phyloP scores from a whole-genome alignment of 805 yeast species.

The Candida hungchunana region DNA sequence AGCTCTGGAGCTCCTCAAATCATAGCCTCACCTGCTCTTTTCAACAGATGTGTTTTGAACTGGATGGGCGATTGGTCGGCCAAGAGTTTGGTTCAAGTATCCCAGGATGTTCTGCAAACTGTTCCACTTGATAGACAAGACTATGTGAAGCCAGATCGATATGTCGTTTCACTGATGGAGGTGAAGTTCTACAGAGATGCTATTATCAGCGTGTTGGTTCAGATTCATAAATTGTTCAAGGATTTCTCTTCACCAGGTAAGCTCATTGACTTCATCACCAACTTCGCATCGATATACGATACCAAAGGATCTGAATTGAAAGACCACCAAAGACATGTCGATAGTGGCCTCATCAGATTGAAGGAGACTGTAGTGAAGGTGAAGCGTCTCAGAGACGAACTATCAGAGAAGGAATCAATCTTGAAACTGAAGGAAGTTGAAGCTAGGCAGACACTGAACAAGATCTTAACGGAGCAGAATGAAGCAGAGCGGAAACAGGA shows the following conservation, averaged over 20 bases:
- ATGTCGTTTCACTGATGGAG: too few relatives aligned
- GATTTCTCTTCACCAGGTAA: conserved; percentile 45
- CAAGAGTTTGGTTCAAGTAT: conserved; percentile 46
- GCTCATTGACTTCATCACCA: conserved; percentile 46
- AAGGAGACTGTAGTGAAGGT: conserved; percentile 76
- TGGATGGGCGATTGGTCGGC: conserved; percentile 87
- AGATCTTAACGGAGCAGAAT: conserved; percentile 79
- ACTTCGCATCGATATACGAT: conserved; percentile 40
- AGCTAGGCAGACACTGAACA: conserved; percentile 67
- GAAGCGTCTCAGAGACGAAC: conserved; percentile 46
- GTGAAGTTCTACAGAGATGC: conserved; percentile 36
- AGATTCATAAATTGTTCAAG: conserved; percentile 36
- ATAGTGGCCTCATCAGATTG: conserved; percentile 68
- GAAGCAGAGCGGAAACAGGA: conserved; percentile 90
- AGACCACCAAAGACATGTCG: conserved; percentile 65
- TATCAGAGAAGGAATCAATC: conserved; percentile 48
- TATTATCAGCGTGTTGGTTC: conserved; percentile 42
- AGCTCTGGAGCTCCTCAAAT: conserved; percentile 36
- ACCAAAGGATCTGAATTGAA: conserved; percentile 47
- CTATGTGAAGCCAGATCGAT: conserved; percentile 32
- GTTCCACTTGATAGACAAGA: conserved; percentile 52
- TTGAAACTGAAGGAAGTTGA: conserved; percentile 57
- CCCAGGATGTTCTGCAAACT: conserved; percentile 34
- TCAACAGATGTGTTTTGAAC: conserved; percentile 82
- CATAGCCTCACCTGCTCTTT: conserved; percentile 79